Conservation (phyloP, 371 early-diverging fungal genomes). For the Rhizopus sp. region DNA sequence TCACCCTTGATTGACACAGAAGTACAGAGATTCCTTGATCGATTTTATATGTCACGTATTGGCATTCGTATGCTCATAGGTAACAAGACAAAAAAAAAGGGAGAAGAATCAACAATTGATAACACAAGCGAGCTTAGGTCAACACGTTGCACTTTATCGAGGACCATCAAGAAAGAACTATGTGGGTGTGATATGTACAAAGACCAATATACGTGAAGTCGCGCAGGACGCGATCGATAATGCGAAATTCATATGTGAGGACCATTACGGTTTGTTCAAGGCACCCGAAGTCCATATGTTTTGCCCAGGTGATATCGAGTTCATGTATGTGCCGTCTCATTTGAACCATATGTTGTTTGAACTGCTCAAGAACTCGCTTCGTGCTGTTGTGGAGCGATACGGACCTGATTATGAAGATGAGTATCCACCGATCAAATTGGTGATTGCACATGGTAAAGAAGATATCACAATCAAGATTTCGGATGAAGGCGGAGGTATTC, state of each 20-base stretch:
- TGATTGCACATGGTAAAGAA: conserved; percentile 95
- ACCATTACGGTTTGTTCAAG: conserved; percentile 83
- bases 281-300: conserved; percentile 84
- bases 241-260: conserved; percentile 91
- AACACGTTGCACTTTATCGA: conserved; percentile 76
- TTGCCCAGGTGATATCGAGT: conserved; percentile 85
- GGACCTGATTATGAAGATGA: conserved; percentile 83
- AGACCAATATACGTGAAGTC: conserved; percentile 78
- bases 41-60: conserved; percentile 98
- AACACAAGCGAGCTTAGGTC: conserved; percentile 41
- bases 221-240: conserved; percentile 90
- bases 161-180: conserved; percentile 69
- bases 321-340: conserved; percentile 96
- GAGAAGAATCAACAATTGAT: not conserved
- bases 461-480: conserved; percentile 96
- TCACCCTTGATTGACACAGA: conserved; percentile 72
- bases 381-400: conserved; percentile 92
- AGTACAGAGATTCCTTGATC: conserved; percentile 91
- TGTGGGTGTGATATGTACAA: conserved; percentile 95
- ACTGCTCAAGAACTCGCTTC: conserved; percentile 92
- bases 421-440: conserved; percentile 90
- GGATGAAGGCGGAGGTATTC: conserved; percentile 96
- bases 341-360: conserved; percentile 98
- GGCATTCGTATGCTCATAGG: conserved; percentile 97
- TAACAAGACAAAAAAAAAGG: conserved; percentile 16